phyloP scores from a whole-genome alignment of 768 basidiomycete species.

The Sporobolomyces pararoseus region DNA sequence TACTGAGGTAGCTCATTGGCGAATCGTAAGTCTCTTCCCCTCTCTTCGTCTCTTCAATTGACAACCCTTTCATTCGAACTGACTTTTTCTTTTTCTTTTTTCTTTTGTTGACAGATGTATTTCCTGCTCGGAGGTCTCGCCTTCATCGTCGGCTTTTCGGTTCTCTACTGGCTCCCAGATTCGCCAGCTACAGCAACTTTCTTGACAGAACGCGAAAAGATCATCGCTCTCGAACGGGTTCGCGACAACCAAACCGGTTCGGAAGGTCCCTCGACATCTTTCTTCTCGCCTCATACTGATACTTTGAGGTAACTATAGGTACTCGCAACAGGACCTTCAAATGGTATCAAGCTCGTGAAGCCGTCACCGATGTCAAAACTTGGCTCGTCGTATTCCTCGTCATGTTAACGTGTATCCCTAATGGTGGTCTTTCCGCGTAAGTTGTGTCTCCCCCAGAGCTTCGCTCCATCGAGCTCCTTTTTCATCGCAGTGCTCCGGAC shows the following conservation, averaged over 20 bases:
- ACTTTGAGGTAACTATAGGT: no score
- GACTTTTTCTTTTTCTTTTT: no score
- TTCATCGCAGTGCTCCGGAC: no score
- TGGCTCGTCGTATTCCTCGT: slow-evolving; percentile 64
- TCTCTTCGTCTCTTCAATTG: not conserved
- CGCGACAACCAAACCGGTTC: slow-evolving; percentile 64
- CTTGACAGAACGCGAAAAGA: slow-evolving; percentile 60
- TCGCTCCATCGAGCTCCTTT: no score
- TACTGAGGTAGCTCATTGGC: slow-evolving; percentile 57
- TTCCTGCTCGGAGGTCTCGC: slow-evolving; percentile 56
- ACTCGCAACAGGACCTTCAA: slow-evolving; percentile 61
- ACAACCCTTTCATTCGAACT: not conserved
- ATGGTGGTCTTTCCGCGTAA: slow-evolving; percentile 42
- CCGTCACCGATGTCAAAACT: slow-evolving; percentile 59
- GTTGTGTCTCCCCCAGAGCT: no score
- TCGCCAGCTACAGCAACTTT: slow-evolving; percentile 62
- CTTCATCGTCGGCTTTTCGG: slow-evolving; percentile 58
- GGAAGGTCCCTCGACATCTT: no score
- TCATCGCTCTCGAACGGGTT: slow-evolving; percentile 64
- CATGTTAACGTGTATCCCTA: slow-evolving; percentile 52
- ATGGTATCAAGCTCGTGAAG: slow-evolving; percentile 60
- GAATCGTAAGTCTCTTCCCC: not conserved
- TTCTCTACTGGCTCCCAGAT: slow-evolving; percentile 63
- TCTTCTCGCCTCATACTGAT: no score
- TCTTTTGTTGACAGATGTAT: slow-evolving; percentile 2